Percentiles rank a stretch among this genome's conserved stretches.
Evolutionary conservation across 805 yeast genomes (phyloP).

Genomic region (Yarrowia hollandica): DNA sequence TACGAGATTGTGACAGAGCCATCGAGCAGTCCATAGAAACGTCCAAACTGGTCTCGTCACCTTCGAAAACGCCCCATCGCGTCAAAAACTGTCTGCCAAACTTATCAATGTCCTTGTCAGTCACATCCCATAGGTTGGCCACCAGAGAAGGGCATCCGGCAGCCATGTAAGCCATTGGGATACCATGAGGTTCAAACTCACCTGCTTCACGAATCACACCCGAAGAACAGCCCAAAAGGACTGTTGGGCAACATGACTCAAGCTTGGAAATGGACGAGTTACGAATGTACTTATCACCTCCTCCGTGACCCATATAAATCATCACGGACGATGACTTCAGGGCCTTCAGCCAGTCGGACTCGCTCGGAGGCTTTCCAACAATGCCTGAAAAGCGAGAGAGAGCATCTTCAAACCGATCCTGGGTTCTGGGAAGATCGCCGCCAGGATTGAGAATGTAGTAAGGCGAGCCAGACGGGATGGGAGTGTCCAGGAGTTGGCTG

Average conservation of each 20-base stretch:
- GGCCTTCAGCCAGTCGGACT: conserved; percentile 49
- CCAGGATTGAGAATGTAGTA: conserved; percentile 79
- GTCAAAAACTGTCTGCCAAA: conserved; percentile 64
- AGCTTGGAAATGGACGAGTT: conserved; percentile 53
- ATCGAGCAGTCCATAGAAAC: conserved; percentile 34
- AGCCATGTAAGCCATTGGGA: conserved; percentile 68
- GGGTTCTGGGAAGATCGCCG: conserved; percentile 71
- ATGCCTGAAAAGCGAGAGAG: conserved; percentile 48
- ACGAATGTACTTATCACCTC: conserved; percentile 82
- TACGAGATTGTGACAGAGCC: conserved; percentile 65
- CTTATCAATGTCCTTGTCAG: conserved; percentile 89
- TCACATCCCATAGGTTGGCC: conserved; percentile 94
- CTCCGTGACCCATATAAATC: conserved; percentile 91
- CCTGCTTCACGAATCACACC: conserved; percentile 63
- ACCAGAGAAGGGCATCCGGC: conserved; percentile 83
- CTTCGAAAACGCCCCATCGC: conserved; percentile 60
- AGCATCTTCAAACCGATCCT: conserved; percentile 44
- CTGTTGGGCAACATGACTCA: conserved; percentile 43
- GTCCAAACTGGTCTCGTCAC: conserved; percentile 18
- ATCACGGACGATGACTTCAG: conserved; percentile 53
- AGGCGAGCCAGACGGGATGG: not conserved
- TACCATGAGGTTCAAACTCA: conserved; percentile 69
- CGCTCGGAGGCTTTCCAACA: conserved; percentile 58
- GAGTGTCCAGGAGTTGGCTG: conserved; percentile 45
- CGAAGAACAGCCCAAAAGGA: conserved; percentile 89